phyloP scores from a whole-genome alignment of 1,284 basidiomycete species.

The Trichosporon sp. region DNA sequence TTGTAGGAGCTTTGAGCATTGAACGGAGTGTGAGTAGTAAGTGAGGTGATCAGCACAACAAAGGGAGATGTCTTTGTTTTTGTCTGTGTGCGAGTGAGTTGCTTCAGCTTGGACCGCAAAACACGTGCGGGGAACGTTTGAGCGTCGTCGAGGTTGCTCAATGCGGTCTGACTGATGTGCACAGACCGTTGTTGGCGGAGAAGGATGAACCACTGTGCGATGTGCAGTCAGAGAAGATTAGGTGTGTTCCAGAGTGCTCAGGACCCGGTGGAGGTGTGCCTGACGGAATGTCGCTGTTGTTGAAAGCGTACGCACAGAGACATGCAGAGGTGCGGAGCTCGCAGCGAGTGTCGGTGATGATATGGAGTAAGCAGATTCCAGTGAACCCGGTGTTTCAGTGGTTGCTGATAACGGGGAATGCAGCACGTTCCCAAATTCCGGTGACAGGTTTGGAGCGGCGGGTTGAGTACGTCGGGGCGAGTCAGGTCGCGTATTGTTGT shows the following conservation, averaged over 20 bases:
- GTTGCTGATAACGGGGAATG: neutral
- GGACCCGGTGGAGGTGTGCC: neutral
- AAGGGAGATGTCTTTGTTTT: neutral
- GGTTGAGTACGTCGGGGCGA: neutral
- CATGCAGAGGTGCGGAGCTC: no score
- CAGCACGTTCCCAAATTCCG: neutral
- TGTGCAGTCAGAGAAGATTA: neutral
- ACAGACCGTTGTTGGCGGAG: neutral
- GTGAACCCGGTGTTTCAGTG: neutral
- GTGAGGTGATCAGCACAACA: neutral
- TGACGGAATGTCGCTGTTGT: no score
- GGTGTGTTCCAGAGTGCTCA: neutral
- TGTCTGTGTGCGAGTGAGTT: neutral
- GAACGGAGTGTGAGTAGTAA: neutral
- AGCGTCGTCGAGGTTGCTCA: neutral
- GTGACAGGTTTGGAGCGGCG: no score
- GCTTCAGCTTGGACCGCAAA: neutral
- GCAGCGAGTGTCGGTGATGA: no score
- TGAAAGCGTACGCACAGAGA: neutral
- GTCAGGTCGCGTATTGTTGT: neutral
- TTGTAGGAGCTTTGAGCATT: neutral
- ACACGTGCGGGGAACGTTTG: neutral
- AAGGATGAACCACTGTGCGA: neutral
- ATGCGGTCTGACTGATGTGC: neutral
- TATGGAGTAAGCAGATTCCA: neutral